Percentiles rank a stretch among this genome's conserved stretches.
Conservation (phyloP, 2,329 filamentous ascomycete species). For the Cytospora mali region DNA sequence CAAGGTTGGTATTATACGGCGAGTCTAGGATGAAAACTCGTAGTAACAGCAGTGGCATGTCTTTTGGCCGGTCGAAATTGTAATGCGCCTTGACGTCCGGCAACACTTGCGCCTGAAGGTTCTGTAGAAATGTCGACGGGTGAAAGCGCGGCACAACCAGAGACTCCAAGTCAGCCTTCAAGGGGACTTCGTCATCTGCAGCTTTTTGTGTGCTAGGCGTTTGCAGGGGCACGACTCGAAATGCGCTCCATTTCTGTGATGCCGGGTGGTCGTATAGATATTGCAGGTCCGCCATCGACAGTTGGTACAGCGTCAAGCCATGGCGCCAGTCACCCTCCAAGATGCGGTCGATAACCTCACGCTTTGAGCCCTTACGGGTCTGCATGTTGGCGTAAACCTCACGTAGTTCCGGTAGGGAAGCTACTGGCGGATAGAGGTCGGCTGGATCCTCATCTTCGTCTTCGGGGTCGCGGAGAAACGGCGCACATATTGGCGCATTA, state of each 20-base stretch:
- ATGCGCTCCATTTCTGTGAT: constrained; percentile 66
- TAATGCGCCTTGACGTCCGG: constrained; percentile 85
- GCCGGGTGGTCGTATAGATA: constrained; percentile 67
- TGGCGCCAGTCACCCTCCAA: constrained; percentile 70
- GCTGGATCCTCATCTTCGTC: constrained; percentile 56
- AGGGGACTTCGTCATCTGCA: constrained; percentile 44
- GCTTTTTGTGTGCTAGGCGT: constrained; percentile 34
- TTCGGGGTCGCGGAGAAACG: constrained; percentile 52
- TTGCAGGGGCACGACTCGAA: constrained; percentile 58
- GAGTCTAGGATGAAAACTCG: constrained; percentile 80
- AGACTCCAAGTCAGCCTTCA: constrained; percentile 48
- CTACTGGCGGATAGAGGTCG: constrained; percentile 70
- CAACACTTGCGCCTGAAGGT: constrained; percentile 72
- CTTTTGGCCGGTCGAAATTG: constrained; percentile 71
- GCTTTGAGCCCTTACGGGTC: constrained; percentile 60
- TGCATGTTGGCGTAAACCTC: constrained; percentile 65
- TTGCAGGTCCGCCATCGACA: constrained; percentile 70
- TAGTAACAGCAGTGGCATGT: constrained; percentile 71
- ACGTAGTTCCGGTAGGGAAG: constrained; percentile 66
- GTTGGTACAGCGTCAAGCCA: constrained; percentile 65
- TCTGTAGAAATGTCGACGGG: constrained; percentile 76
- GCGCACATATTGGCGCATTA: constrained; percentile 61
- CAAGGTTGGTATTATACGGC: constrained; percentile 69
- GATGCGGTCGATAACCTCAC: constrained; percentile 65
- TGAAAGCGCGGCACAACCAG: constrained; percentile 71